phyloP scores from a whole-genome alignment of 108 stramenopile genomes.

The Cyclostephanos tholiformis region DNA sequence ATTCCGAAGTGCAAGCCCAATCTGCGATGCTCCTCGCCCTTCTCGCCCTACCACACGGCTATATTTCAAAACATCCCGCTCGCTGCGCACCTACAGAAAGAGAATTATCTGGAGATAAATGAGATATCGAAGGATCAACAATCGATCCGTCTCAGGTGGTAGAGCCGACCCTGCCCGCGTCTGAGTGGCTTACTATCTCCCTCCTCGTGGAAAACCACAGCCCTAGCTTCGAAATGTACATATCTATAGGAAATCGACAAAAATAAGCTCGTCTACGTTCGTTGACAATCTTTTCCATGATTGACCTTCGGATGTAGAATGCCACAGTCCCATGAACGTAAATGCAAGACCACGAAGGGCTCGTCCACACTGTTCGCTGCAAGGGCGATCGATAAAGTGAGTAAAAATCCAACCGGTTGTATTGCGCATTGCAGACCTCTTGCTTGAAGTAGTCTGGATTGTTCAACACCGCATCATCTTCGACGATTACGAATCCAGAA shows the following conservation, averaged over 20 bases:
- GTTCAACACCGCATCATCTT: constrained; percentile 41
- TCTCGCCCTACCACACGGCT: no score
- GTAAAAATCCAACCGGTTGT: constrained; percentile 25
- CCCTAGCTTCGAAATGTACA: constrained; percentile 47
- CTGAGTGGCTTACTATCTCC: constrained; percentile 43
- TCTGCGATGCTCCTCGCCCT: no score
- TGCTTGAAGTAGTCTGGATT: constrained; percentile 19
- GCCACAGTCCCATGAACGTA: constrained; percentile 48
- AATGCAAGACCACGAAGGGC: constrained; percentile 21
- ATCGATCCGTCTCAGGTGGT: background rate
- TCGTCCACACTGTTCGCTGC: constrained; percentile 16
- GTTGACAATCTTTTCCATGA: constrained; percentile 41
- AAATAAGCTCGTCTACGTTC: constrained; percentile 37
- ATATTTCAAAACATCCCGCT: no score
- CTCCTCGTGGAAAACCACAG: constrained; percentile 48
- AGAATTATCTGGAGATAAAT: no score
- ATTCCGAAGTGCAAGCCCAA: no score
- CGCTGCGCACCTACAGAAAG: no score
- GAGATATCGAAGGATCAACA: no score
- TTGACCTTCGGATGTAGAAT: constrained; percentile 36
- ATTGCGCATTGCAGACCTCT: constrained; percentile 38
- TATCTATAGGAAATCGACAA: constrained; percentile 49
- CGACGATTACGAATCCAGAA: constrained; percentile 40
- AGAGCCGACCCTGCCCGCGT: constrained; percentile 35
- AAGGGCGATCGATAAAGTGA: constrained; percentile 44